Base-by-base conservation (phyloP, 257 asterid species). In the Salvia hispanica region DNA sequence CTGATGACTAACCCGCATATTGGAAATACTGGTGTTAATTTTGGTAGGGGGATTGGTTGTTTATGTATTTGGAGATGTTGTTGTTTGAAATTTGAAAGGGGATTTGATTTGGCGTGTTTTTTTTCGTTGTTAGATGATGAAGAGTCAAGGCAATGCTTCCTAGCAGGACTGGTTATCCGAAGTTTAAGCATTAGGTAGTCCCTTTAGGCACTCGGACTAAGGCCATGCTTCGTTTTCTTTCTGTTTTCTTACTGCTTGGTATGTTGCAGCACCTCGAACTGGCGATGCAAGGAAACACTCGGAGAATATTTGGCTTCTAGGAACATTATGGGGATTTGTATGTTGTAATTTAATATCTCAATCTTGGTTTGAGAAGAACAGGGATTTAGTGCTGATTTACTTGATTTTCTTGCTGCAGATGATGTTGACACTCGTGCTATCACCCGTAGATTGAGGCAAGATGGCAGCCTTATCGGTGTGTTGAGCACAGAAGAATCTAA, bases 361-460 rank as follows among this genome's bases (percentile, higher is more conserved):
- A 16, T 39, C 45, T 67, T 69, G 16, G 15, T 61, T 58, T 50
- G 52, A 45, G 57, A 47, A n/a, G 63, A 46, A 58, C 34, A 54
- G 70, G 36, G 66, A 15, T 34, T 6, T 37, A 54, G 47, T 51
- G 50, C 50, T 36, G 31, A 15, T 57, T 72, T 42, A 59, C 61
- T 67, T 46, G 53, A 72, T 72, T 70, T 66, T 58, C 51, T 37
- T 76, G 47, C 67, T 72, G 75, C 83, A 93, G 99, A 88, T 80
- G 97, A 90, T 68, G 96, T 93, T 14, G 97, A 93, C 76, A 93
- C 99, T 70, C 96, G 97, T 77, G 99, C 99, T 47, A 90, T 90
- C 73, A 90, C 99, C 69, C 86, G 96, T 61, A 79, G 88, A 76
- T 74, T 85, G 77, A 86, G 99, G 66, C 82, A 93, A 80, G 95